A percentile compares a stretch with the other conserved stretches of the same genome.
These are phyloP conservation scores for Malus hybrid DNA, from an alignment of 331 rosid species.

Conservation along the genomic window DNA sequence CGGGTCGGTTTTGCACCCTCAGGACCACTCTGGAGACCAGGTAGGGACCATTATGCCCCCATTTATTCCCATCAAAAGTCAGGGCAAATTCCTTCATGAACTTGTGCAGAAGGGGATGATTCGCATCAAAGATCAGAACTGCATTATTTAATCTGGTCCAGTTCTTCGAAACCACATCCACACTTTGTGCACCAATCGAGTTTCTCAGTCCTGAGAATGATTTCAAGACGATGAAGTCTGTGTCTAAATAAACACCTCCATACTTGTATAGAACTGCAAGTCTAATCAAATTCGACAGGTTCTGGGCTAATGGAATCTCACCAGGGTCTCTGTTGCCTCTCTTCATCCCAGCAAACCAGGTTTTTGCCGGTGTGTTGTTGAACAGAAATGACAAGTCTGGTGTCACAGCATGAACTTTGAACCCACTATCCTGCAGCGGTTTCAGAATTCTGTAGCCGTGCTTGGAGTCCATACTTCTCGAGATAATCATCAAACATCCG, in stretches of 20 bases:
- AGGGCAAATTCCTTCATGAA: conserved; percentile 66
- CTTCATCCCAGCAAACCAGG: conserved; percentile 48
- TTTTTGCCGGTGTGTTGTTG: conserved; percentile 44
- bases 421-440: conserved; percentile 47
- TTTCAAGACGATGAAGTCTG: conserved; percentile 54
- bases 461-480: conserved; percentile 56
- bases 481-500: conserved; percentile 61
- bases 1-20: conserved; percentile 24
- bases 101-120: conserved; percentile 62
- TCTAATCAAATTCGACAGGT: conserved; percentile 63
- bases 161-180: conserved; percentile 21
- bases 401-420: conserved; percentile 48
- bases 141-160: conserved; percentile 86
- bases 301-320: conserved; percentile 54
- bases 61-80: conserved; percentile 70
- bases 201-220: conserved; percentile 50
- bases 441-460: conserved; percentile 45
- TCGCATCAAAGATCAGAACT: conserved; percentile 59
- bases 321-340: conserved; percentile 72
- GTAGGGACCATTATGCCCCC: conserved; percentile 92
- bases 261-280: conserved; percentile 60
- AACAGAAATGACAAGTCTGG: conserved; percentile 63
- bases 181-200: conserved; percentile 66
- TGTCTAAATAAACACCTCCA: conserved; percentile 73
- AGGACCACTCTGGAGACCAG: conserved; percentile 67